Conservation (phyloP, 2,329 filamentous ascomycete genomes). For the Ophiocordyceps camponoti-saundersi region DNA sequence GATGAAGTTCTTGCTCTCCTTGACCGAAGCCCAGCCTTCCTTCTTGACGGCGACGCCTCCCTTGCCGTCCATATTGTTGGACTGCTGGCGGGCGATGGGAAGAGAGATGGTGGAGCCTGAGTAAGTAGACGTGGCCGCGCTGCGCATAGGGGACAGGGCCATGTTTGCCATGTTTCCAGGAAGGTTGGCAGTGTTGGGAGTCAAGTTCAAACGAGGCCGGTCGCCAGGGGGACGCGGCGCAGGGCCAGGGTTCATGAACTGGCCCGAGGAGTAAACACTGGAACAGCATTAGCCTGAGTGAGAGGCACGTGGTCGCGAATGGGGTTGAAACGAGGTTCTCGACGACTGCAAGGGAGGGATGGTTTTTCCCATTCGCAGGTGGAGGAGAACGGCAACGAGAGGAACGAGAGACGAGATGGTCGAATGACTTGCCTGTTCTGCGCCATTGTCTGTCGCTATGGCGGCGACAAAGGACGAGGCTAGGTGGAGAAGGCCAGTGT, state of each 20-base stretch:
- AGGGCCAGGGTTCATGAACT: conserved; percentile 94
- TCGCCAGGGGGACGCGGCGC: conserved; percentile 80
- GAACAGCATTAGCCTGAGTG: not conserved
- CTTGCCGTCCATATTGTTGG: conserved; percentile 42
- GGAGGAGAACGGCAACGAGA: not conserved
- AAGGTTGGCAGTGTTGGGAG: conserved; percentile 50
- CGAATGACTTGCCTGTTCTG: conserved; percentile 10
- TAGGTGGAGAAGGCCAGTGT: not conserved
- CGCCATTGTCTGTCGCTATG: conserved; percentile 10
- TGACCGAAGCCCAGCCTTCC: conserved; percentile 69
- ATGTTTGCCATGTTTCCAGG: conserved; percentile 67
- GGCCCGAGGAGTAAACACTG: conserved; percentile 41
- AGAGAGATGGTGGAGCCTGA: conserved; percentile 58
- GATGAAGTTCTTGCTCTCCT: conserved; percentile 80
- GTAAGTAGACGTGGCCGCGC: conserved; percentile 47
- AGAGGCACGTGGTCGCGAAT: not conserved
- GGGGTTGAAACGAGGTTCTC: not conserved
- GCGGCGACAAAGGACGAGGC: not conserved
- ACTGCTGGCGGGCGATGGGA: conserved; percentile 47
- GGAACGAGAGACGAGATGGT: not conserved
- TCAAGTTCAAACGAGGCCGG: conserved; percentile 65
- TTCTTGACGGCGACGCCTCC: conserved; percentile 61
- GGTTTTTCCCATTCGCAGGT: not conserved
- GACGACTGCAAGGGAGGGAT: not conserved
- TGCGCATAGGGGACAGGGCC: conserved; percentile 54